These are phyloP conservation scores for Pythium brassicae DNA, from an alignment of 352 stramenopile species.

Conservation along the genomic window DNA sequence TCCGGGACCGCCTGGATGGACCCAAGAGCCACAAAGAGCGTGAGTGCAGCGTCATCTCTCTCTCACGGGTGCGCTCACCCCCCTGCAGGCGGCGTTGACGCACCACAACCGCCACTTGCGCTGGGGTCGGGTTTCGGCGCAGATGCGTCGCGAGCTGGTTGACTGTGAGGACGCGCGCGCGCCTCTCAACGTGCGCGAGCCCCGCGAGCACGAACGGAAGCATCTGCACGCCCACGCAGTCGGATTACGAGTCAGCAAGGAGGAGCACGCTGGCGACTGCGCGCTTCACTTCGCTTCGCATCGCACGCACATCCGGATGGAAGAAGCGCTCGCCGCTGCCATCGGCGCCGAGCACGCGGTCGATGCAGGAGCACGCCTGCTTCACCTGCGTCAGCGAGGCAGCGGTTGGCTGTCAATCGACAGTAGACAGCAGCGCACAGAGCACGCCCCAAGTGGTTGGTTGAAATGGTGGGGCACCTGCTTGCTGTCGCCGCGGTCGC, in stretches of 20 bases:
- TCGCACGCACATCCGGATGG: conserved; percentile 37
- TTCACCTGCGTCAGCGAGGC: conserved; percentile 38
- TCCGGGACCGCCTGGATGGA: conserved; percentile 33
- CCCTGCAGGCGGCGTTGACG: neutral
- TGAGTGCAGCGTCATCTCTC: neutral
- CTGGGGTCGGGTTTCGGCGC: conserved; percentile 36
- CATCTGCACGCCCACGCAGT: conserved; percentile 30
- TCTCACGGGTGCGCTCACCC: neutral
- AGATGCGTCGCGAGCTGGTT: conserved; percentile 75
- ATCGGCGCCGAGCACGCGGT: conserved; percentile 61
- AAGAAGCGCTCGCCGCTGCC: conserved; percentile 65
- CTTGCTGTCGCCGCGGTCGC: conserved; percentile 49
- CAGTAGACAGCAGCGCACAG: neutral
- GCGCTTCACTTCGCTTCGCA: neutral
- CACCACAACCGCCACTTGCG: conserved; percentile 53
- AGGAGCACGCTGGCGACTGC: neutral
- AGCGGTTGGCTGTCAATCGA: neutral
- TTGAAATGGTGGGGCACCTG: conserved; percentile 27
- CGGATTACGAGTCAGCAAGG: neutral
- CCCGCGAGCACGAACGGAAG: conserved; percentile 70
- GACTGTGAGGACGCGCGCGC: conserved; percentile 53
- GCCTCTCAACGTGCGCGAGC: conserved; percentile 53
- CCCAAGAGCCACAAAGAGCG: conserved; percentile 1
- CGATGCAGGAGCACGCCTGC: conserved; percentile 65
- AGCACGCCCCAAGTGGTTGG: neutral